phyloP scores from a whole-genome alignment of 228 moss, liverwort and hornwort species.

The Sphagnum magellanicum region DNA sequence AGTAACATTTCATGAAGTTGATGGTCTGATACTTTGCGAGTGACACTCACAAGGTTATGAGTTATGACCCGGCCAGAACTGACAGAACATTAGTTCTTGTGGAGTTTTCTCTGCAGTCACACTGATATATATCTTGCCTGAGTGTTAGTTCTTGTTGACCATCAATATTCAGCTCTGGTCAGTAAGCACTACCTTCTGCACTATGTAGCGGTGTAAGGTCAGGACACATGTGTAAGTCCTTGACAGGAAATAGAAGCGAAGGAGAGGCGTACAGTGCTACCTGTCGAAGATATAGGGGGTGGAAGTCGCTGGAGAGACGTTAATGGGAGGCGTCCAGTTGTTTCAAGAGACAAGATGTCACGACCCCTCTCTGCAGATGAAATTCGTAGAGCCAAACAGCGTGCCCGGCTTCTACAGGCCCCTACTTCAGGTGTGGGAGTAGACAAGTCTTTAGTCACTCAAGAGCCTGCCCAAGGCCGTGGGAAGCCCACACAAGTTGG shows the following conservation, averaged over 20 bases:
- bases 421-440: constrained; percentile 28
- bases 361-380: constrained; percentile 64
- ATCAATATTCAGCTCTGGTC: too few species aligned
- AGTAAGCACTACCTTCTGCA: too few species aligned
- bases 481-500: constrained; percentile 51
- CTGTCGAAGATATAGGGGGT: constrained; percentile 47
- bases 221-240: too few species aligned
- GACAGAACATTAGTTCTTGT: too few species aligned
- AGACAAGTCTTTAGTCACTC: constrained; percentile 22
- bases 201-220: too few species aligned
- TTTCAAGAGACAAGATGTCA: constrained; percentile 41
- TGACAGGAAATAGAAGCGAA: constrained; percentile 25
- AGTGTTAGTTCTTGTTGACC: too few species aligned
- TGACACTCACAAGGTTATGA: too few species aligned
- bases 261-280: constrained; percentile 41
- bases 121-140: too few species aligned
- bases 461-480: constrained; percentile 29
- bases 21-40: too few species aligned
- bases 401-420: constrained; percentile 48
- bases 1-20: too few species aligned
- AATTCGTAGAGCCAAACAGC: constrained; percentile 59
- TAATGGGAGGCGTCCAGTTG: constrained; percentile 42
- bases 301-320: constrained; percentile 42
- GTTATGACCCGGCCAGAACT: too few species aligned
- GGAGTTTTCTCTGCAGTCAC: too few species aligned